Evolutionary conservation across 768 basidiomycete species (phyloP).

Genomic region (Tulasnella sp.): DNA sequence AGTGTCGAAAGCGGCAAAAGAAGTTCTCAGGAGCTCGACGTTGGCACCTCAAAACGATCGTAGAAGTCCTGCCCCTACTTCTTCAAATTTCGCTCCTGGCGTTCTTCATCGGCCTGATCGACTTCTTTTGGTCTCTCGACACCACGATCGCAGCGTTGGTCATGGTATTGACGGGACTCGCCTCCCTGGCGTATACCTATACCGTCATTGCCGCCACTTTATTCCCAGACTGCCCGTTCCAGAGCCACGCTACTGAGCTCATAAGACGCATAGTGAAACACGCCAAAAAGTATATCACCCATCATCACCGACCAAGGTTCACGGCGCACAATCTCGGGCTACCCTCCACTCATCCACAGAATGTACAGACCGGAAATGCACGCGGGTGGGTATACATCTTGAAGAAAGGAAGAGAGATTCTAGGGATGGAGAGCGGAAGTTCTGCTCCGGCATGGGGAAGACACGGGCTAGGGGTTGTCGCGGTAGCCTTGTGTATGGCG

Average conservation of each 20-base stretch:
- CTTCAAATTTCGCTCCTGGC: conserved; percentile 10
- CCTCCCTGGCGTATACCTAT: not conserved
- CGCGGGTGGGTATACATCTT: not conserved
- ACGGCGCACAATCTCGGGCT: not conserved
- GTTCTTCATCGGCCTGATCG: conserved; percentile 6
- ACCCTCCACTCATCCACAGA: not conserved
- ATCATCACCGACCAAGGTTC: not conserved
- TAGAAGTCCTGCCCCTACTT: conserved; percentile 6
- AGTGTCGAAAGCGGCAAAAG: conserved; percentile 8
- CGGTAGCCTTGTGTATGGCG: no score
- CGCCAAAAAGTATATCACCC: not conserved
- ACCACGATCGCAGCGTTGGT: not conserved
- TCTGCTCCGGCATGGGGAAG: no score
- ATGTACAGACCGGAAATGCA: not conserved
- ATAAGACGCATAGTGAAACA: not conserved
- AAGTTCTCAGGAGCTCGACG: not conserved
- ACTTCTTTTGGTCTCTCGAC: conserved; percentile 7
- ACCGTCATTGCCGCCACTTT: not conserved
- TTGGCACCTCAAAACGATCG: conserved; percentile 10
- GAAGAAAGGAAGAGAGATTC: no score
- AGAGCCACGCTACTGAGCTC: not conserved
- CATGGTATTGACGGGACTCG: not conserved
- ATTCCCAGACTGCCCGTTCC: conserved; percentile 3
- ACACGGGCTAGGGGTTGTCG: no score
- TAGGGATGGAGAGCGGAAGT: no score